Evolutionary conservation across 2,329 filamentous ascomycete species (phyloP).

Genomic region (Tolypocladium ovalisporum): DNA sequence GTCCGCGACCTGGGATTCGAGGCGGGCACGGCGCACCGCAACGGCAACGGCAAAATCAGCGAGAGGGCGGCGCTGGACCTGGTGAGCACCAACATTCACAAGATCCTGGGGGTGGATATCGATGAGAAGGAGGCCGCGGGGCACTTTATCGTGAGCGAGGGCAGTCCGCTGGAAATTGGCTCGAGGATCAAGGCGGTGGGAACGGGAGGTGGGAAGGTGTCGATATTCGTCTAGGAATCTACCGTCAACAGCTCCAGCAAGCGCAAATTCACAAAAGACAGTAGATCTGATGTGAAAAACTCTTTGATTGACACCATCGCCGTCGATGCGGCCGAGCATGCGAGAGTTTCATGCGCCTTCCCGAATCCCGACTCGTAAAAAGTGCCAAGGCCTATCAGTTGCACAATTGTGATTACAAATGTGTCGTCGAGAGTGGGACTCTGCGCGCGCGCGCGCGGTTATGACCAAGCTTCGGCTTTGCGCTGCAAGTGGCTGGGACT

Average conservation of each 20-base stretch:
- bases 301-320: not conserved
- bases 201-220: conserved; percentile 15
- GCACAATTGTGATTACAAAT: not conserved
- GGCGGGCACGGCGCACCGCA: conserved; percentile 48
- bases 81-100: conserved; percentile 45
- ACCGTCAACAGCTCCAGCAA: not conserved
- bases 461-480: conserved; percentile 11
- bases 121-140: conserved; percentile 13
- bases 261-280: not conserved
- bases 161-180: conserved; percentile 50
- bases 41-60: conserved; percentile 40
- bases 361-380: not conserved
- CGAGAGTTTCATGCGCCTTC: not conserved
- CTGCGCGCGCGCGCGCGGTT: conserved; percentile 20
- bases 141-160: conserved; percentile 54
- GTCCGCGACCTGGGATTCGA: conserved; percentile 48
- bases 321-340: no score
- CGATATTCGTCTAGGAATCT: not conserved
- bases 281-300: not conserved
- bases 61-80: conserved; percentile 46
- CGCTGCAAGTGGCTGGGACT: not conserved
- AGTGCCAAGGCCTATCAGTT: not conserved
- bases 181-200: conserved; percentile 43
- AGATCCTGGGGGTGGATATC: conserved; percentile 39
- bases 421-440: not conserved